Evolutionary conservation across 805 yeast species (phyloP), one percentile per base, ranked within the genome.

Genomic region (Yarrowia sp.): DNA sequence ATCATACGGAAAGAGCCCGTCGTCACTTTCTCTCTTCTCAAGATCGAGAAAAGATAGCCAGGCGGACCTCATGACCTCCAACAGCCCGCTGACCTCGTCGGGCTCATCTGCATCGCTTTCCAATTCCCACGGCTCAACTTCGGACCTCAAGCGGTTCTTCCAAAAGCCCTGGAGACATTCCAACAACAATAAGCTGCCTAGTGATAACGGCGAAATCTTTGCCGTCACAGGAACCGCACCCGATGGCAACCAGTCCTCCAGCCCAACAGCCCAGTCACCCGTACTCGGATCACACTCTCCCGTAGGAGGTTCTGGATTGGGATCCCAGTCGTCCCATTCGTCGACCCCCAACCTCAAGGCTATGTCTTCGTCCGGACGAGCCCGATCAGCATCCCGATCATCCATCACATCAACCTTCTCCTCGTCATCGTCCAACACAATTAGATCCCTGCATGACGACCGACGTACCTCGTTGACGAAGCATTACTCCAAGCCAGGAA

Each of bases 401-500:
- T 30, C 64, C 48, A 32, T 65, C 26, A 22, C 38, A n/a, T 52
- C 62, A 33, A 28, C 41, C 22, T 43, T 24, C n/a, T 65, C 65
- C 12, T 51, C 62, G 54, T 40, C 46, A 24, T 48, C 46, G 8
- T 40, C 46, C 52, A 44, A 43, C 54, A 56, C 24, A 43, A 54
- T 58, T 33, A 54, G 36, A 52, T 43, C 58, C 28, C 64, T 52
- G 44, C 30, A 65, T 52, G 49, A 68, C 74, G 66, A 80, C 81
- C 17, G 79, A 77, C 66, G 74, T 73, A 62, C 82, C 0, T 61
- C 64, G 14, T 46, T 61, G 9, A 48, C 64, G 65, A 81, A 84
- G 62, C 87, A 88, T 70, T 91, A 90, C 75, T 95, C 96, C 43
- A 80, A 85, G 24, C 82, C 87, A 1, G 96, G 96, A 12, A 82